Evolutionary conservation across 495 filamentous ascomycete species (phyloP).

Genomic region (Penicillium roqueforti): DNA sequence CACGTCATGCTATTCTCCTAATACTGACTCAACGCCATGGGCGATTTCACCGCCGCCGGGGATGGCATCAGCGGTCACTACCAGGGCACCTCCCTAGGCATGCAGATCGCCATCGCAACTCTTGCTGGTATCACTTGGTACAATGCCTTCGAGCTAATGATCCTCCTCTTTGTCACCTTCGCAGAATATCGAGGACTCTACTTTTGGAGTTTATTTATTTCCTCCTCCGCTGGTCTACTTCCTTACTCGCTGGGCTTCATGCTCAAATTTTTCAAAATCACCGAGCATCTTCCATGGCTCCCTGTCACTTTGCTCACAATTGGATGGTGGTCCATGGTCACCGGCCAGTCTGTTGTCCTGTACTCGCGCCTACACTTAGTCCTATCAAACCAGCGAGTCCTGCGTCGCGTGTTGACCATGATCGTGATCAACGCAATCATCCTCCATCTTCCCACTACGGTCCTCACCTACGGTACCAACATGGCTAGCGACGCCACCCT

Average conservation of each 20-base stretch:
- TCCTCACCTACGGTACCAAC: constrained; percentile 55
- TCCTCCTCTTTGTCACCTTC: constrained; percentile 54
- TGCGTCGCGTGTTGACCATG: constrained; percentile 53
- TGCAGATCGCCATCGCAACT: constrained; percentile 50
- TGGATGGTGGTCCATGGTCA: constrained; percentile 64
- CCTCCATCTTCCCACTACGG: constrained; percentile 53
- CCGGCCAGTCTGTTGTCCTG: constrained; percentile 61
- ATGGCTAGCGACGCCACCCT: constrained; percentile 22
- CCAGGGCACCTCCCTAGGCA: constrained; percentile 29
- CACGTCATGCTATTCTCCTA: constrained; percentile 4
- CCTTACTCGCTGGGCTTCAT: constrained; percentile 58
- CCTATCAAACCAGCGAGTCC: constrained; percentile 42
- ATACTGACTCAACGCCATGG: constrained; percentile 16
- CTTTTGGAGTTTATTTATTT: constrained; percentile 54
- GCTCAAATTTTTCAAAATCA: constrained; percentile 55
- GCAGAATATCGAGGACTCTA: constrained; percentile 50
- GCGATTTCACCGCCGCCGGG: constrained; percentile 27
- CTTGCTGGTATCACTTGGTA: constrained; percentile 53
- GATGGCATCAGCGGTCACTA: constrained; percentile 45
- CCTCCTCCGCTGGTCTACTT: constrained; percentile 51
- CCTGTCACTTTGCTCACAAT: constrained; percentile 45
- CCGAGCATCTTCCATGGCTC: constrained; percentile 30
- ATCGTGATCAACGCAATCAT: constrained; percentile 54
- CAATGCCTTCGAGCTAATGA: constrained; percentile 52
- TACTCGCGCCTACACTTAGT: constrained; percentile 67